phyloP scores from a whole-genome alignment of 2,329 filamentous ascomycete species.

The Xylariaceae sp. region DNA sequence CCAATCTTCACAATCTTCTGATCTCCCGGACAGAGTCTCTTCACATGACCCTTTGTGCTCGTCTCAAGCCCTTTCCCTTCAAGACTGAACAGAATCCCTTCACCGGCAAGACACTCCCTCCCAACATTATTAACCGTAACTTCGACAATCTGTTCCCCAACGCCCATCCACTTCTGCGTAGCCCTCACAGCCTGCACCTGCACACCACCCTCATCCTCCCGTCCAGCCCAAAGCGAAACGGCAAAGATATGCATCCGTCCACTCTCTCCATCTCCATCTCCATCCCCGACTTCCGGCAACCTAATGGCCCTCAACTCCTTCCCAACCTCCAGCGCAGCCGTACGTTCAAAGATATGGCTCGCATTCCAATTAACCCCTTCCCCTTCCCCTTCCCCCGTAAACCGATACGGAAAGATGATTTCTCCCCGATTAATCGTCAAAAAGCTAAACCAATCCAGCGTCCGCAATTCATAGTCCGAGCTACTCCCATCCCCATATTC shows the following conservation, averaged over 20 bases:
- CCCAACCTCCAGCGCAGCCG: conserved; percentile 33
- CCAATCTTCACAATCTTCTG: conserved; percentile 37
- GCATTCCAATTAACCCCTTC: conserved; percentile 30
- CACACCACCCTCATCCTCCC: conserved; percentile 9
- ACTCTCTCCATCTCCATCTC: conserved; percentile 27
- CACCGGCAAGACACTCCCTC: conserved; percentile 31
- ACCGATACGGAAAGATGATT: conserved; percentile 39
- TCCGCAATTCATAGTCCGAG: conserved; percentile 38
- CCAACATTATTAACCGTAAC: conserved; percentile 25
- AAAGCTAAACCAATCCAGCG: conserved; percentile 40
- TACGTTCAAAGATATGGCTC: conserved; percentile 43
- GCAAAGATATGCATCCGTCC: conserved; percentile 40
- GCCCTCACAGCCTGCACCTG: conserved; percentile 38
- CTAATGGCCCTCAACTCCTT: conserved; percentile 37
- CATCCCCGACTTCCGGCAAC: conserved; percentile 28
- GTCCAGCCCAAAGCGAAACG: conserved; percentile 31
- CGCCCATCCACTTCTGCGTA: conserved; percentile 38
- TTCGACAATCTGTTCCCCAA: conserved; percentile 38
- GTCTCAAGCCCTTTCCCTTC: conserved; percentile 37
- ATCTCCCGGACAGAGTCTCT: conserved; percentile 40
- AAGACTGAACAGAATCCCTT: conserved; percentile 30
- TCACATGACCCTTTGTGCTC: conserved; percentile 36
- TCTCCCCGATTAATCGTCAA: conserved; percentile 42
- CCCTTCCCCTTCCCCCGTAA: conserved; percentile 28
- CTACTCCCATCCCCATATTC: conserved; percentile 38